phyloP scores from a whole-genome alignment of 2,329 filamentous ascomycete species.

The Fusarium sulawesiense region DNA sequence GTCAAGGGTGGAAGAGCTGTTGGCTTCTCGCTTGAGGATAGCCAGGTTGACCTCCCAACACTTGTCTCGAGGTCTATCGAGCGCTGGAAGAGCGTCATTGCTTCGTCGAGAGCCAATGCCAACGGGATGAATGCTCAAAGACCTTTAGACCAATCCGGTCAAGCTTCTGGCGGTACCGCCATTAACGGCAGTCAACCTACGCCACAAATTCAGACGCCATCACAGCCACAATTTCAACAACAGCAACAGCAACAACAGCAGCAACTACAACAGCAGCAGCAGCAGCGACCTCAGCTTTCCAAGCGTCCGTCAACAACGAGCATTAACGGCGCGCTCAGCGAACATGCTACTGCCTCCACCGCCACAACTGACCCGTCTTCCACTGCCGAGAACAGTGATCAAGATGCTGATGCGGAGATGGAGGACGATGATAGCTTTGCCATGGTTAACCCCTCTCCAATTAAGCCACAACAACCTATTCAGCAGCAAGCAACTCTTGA shows the following conservation, averaged over 20 bases:
- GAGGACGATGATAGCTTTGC: slow-evolving; percentile 68
- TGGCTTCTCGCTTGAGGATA: slow-evolving; percentile 63
- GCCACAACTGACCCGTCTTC: slow-evolving; percentile 54
- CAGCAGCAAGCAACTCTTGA: slow-evolving; percentile 58
- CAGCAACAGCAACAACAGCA: slow-evolving; percentile 31
- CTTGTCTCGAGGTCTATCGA: slow-evolving; percentile 67
- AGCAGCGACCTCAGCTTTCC: slow-evolving; percentile 34
- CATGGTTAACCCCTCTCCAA: slow-evolving; percentile 58
- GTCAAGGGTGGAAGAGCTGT: slow-evolving; percentile 55
- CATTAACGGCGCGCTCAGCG: slow-evolving; percentile 50
- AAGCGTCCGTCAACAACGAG: slow-evolving; percentile 53
- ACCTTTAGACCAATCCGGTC: slow-evolving; percentile 55
- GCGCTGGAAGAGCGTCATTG: slow-evolving; percentile 71
- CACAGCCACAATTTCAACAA: slow-evolving; percentile 33
- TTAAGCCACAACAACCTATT: slow-evolving; percentile 53
- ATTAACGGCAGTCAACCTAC: slow-evolving; percentile 36
- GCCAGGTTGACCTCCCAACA: slow-evolving; percentile 63
- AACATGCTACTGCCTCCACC: slow-evolving; percentile 49
- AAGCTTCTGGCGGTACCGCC: slow-evolving; percentile 34
- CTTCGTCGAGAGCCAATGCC: slow-evolving; percentile 59
- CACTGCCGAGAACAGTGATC: slow-evolving; percentile 60
- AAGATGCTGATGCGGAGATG: slow-evolving; percentile 63
- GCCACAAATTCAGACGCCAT: slow-evolving; percentile 37
- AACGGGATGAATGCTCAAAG: slow-evolving; percentile 63
- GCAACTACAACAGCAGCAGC: slow-evolving; percentile 18